Conservation (phyloP, 2,329 filamentous ascomycete genomes). For the Aureobasidium sp. region DNA sequence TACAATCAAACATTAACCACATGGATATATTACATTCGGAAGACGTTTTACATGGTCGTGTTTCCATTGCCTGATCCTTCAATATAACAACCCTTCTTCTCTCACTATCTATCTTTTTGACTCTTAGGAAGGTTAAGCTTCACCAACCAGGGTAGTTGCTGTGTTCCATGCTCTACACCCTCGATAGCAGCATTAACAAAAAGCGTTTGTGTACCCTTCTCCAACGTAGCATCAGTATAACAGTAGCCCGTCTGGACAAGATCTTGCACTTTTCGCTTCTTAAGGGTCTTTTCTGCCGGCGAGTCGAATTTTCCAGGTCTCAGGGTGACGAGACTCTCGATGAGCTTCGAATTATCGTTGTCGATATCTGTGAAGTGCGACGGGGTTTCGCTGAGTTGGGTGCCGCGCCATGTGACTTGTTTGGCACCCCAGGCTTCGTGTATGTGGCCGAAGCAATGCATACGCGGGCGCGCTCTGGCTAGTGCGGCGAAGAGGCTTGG, state of each 20-base stretch:
- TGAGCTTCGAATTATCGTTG: not conserved
- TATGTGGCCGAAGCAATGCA: slow-evolving; percentile 53
- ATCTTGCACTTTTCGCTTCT: not conserved
- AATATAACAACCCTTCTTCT: too few species aligned
- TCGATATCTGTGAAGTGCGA: not conserved
- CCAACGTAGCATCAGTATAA: slow-evolving; percentile 18
- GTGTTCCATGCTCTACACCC: slow-evolving; percentile 37
- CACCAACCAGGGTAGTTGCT: slow-evolving; percentile 47
- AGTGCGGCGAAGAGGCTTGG: slow-evolving; percentile 39
- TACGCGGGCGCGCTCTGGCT: slow-evolving; percentile 32
- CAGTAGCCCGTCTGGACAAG: not conserved
- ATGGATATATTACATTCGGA: too few species aligned
- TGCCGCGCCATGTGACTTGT: slow-evolving; percentile 42
- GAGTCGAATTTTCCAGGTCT: not conserved
- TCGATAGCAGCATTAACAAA: slow-evolving; percentile 52
- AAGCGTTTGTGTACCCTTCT: slow-evolving; percentile 43
- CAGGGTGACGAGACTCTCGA: not conserved
- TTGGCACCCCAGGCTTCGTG: slow-evolving; percentile 52
- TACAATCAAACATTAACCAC: too few species aligned
- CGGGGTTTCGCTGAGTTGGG: slow-evolving; percentile 9
- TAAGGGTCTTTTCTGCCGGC: not conserved
- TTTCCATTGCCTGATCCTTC: too few species aligned
- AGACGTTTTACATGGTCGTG: too few species aligned
- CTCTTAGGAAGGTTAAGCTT: slow-evolving; percentile 43
- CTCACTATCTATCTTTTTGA: too few species aligned